phyloP scores from a whole-genome alignment of 805 yeast genomes.

The Pichia heedii region DNA sequence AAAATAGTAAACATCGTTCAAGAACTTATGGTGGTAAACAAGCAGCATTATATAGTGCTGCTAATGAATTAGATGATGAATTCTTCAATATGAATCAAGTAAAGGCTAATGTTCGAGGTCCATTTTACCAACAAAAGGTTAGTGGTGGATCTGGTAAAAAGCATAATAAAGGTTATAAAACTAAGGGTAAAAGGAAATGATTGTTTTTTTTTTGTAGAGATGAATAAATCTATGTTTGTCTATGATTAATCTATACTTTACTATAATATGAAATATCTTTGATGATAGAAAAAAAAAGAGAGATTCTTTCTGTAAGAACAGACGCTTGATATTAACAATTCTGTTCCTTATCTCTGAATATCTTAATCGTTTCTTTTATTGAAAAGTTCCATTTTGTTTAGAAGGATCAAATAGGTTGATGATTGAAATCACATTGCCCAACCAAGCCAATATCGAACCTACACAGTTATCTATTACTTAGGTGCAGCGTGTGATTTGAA shows the following conservation, averaged over 20 bases:
- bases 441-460: too few species aligned
- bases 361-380: too few species aligned
- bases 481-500: too few species aligned
- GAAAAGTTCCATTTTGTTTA: too few species aligned
- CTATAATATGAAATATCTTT: not conserved
- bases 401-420: too few species aligned
- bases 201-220: too few species aligned
- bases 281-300: too few species aligned
- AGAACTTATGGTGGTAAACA: slow-evolving; percentile 70
- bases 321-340: too few species aligned
- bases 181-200: not conserved
- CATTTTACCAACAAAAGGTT: slow-evolving; percentile 55
- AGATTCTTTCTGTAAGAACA: too few species aligned
- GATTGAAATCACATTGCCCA: too few species aligned
- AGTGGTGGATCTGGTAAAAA: slow-evolving; percentile 65
- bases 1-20: slow-evolving; percentile 34
- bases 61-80: slow-evolving; percentile 76
- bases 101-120: slow-evolving; percentile 54
- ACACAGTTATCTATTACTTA: too few species aligned
- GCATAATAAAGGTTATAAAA: slow-evolving; percentile 46
- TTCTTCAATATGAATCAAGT: slow-evolving; percentile 66
- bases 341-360: too few species aligned
- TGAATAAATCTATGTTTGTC: not conserved
- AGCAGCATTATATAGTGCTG: slow-evolving; percentile 69
- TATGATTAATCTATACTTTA: not conserved